Percentiles rank a stretch among this genome's conserved stretches.
These are phyloP conservation scores for Petunia secreta DNA, from an alignment of 257 asterid species.

Conservation along the genomic window DNA sequence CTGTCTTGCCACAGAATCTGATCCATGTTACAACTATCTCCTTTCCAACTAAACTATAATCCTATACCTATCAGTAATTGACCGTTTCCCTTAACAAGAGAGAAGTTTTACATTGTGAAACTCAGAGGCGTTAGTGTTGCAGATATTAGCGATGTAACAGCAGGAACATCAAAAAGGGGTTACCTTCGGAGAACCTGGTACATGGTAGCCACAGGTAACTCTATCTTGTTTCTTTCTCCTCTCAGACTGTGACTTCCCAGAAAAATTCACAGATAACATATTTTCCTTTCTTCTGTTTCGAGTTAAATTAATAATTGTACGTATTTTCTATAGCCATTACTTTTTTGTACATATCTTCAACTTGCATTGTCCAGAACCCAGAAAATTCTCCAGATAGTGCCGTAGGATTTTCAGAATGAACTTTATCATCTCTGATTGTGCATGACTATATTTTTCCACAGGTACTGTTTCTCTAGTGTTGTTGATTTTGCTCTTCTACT, in stretches of 20 bases:
- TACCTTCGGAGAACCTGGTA: not conserved
- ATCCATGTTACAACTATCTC: no score
- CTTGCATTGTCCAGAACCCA: no score
- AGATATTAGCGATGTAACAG: not conserved
- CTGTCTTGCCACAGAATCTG: no score
- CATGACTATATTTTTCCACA: slow-evolving; percentile 8
- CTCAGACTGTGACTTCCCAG: no score
- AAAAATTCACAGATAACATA: no score
- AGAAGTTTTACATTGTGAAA: not conserved
- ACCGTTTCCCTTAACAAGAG: not conserved
- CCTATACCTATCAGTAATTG: not conserved
- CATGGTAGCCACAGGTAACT: not conserved
- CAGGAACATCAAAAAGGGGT: not conserved
- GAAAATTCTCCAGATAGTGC: no score
- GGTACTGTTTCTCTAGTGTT: not conserved
- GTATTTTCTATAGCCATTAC: no score
- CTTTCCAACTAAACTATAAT: not conserved
- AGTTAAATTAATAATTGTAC: no score
- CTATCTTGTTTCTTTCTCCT: not conserved
- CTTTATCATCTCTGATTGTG: not conserved
- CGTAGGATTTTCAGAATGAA: no score
- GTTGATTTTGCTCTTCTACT: slow-evolving; percentile 13
- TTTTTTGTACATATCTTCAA: no score
- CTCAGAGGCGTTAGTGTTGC: not conserved
- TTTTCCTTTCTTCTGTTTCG: no score